Percentiles rank a stretch among this genome's conserved stretches.
Evolutionary conservation across 768 basidiomycete genomes (phyloP).

Genomic region (Tephrocybe sp.): DNA sequence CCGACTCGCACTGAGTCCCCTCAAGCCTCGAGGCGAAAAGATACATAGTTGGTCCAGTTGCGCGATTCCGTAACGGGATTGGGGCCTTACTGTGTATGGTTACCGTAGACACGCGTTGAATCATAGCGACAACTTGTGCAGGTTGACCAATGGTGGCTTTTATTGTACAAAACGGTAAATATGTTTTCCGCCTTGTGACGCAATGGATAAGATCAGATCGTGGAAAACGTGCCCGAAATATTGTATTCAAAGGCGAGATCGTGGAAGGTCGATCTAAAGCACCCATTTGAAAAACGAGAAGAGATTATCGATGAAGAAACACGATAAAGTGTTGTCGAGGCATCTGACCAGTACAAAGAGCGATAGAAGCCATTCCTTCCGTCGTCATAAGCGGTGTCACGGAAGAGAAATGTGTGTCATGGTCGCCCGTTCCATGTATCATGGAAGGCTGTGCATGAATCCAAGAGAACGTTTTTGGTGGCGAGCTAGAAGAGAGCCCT

Average conservation of each 20-base stretch:
- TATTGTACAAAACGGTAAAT: not conserved
- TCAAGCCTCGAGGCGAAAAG: not conserved
- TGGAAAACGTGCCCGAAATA: slow-evolving; percentile 8
- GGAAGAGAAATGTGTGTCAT: not conserved
- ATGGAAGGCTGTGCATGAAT: not conserved
- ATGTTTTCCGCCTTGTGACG: not conserved
- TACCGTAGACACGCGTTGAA: too few species aligned
- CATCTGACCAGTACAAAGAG: not conserved
- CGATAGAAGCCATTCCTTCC: not conserved
- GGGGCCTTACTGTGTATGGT: too few species aligned
- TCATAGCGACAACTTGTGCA: too few species aligned
- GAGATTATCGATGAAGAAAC: slow-evolving; percentile 18
- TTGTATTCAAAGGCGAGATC: slow-evolving; percentile 10
- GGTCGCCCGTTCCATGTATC: not conserved
- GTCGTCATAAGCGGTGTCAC: not conserved
- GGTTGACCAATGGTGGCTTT: too few species aligned
- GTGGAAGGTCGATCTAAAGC: slow-evolving; percentile 5
- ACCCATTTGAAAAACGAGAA: slow-evolving; percentile 1
- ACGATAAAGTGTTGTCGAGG: slow-evolving; percentile 3
- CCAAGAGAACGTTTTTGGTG: not conserved
- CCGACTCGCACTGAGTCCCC: slow-evolving; percentile 6
- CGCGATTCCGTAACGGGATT: not conserved
- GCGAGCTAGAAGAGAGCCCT: not conserved
- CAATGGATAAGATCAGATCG: slow-evolving; percentile 8
- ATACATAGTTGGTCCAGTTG: not conserved